Percentiles rank a stretch among this genome's conserved stretches.
These are phyloP conservation scores for Trypethelium eluteriae DNA, from an alignment of 495 filamentous ascomycete genomes.

Conservation along the genomic window DNA sequence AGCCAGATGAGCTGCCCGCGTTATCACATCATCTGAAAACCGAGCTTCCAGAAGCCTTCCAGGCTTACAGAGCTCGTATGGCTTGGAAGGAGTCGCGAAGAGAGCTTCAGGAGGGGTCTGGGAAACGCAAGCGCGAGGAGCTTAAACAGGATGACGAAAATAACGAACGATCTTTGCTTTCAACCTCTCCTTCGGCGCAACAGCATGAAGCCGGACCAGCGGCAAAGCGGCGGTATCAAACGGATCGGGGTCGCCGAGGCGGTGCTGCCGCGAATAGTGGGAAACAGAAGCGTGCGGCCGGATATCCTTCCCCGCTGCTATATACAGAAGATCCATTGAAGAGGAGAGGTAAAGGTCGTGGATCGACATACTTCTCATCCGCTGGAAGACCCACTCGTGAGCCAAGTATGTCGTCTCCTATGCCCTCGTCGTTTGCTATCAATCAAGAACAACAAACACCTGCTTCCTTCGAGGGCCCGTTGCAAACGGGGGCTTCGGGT, in stretches of 20 bases:
- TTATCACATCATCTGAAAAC: background rate
- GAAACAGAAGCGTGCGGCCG: background rate
- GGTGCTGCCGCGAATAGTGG: background rate
- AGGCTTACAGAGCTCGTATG: background rate
- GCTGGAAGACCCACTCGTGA: background rate
- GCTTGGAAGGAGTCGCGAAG: background rate
- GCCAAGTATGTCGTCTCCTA: background rate
- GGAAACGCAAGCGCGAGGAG: background rate
- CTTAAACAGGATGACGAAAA: slow-evolving; percentile 22
- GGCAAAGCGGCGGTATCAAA: background rate
- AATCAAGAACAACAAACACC: background rate
- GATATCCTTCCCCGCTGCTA: background rate
- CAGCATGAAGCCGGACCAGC: background rate
- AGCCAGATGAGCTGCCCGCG: background rate
- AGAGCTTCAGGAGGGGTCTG: background rate
- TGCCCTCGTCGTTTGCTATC: background rate
- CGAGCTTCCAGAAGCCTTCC: background rate
- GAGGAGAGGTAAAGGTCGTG: background rate
- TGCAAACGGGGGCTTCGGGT: background rate
- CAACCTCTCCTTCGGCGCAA: background rate
- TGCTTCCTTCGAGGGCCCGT: background rate
- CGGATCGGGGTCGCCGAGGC: background rate
- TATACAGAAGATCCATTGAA: background rate
- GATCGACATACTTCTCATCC: background rate
- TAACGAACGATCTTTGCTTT: slow-evolving; percentile 23